Base-by-base conservation (phyloP, 148 eudicot species). In the Rhododendron henanense region DNA sequence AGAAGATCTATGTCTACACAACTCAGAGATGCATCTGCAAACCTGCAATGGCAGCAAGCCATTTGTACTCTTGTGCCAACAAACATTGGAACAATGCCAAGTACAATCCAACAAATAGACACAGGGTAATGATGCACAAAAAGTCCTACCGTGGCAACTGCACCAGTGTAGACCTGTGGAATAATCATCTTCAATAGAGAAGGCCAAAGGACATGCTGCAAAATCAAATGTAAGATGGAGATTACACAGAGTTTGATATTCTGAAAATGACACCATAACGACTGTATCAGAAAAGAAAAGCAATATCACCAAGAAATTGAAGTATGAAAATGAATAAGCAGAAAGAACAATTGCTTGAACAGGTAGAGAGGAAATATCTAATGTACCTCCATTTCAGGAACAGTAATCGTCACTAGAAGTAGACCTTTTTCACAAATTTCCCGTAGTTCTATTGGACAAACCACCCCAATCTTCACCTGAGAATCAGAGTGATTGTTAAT, bases 341-440 rank as follows among this genome's bases (percentile, higher is more conserved):
- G 63, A 59, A 83, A 51, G 41, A 53, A 65, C 51, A 87, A 10
- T 79, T 21, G 59, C 31, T 45, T 10, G 10, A 28, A 59, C 6
- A 37, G 82, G 21, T 37, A 50, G 25, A 50, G 39, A 83, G 77
- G 61, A 59, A 81, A 41, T 45, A 50, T 55, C 47, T 45, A 83
- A 23, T 78, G 63, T 88, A 96, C 99, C 99, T 97, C 98, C 98
- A 97, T 97, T 87, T 97, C 99, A 19, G 99, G 99, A 63, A 97
- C 91, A 69, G 99, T 97, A 79, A 97, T 90, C 35, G 98, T 97
- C 87, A 97, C 86, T 85, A 97, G 86, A 87, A 95, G 96, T 78
- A 96, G 95, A 89, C 99, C 98, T 86, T 97, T 95, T 89, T 92
- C 98, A 90, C 98, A 95, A 18, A 93, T 90, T 84, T 92, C 89